phyloP scores from a whole-genome alignment of 805 yeast species.

The Torulaspora indica region DNA sequence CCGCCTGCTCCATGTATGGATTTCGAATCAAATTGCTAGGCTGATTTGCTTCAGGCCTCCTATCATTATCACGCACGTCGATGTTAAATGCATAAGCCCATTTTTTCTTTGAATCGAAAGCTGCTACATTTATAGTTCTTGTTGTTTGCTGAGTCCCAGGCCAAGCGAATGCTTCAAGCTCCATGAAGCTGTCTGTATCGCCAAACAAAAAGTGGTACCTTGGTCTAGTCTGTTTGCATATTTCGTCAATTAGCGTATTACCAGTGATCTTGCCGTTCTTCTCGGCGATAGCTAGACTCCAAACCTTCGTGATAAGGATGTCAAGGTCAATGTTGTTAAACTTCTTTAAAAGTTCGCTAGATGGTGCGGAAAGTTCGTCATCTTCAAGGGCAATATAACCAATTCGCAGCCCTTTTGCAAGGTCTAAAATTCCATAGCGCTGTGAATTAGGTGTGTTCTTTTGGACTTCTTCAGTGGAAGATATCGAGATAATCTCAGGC shows the following conservation, averaged over 20 bases:
- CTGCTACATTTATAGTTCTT: slow-evolving; percentile 62
- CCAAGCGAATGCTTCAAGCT: slow-evolving; percentile 59
- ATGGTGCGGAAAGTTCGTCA: slow-evolving; percentile 11
- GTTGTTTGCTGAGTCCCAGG: slow-evolving; percentile 41
- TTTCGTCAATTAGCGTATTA: slow-evolving; percentile 42
- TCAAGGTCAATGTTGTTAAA: slow-evolving; percentile 40
- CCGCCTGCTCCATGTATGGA: slow-evolving; percentile 26
- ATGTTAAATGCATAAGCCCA: slow-evolving; percentile 76
- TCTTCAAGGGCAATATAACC: slow-evolving; percentile 42
- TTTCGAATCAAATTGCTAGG: slow-evolving; percentile 30
- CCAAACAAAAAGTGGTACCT: slow-evolving; percentile 56
- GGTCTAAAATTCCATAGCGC: slow-evolving; percentile 38
- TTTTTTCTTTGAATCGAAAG: slow-evolving; percentile 49
- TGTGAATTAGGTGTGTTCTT: slow-evolving; percentile 21
- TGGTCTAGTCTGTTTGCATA: slow-evolving; percentile 48
- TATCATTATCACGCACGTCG: slow-evolving; percentile 28
- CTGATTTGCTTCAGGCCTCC: slow-evolving; percentile 20
- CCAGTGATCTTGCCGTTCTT: slow-evolving; percentile 46
- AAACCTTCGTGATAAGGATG: slow-evolving; percentile 52
- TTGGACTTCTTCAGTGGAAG: slow-evolving; percentile 2
- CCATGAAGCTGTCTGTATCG: slow-evolving; percentile 46
- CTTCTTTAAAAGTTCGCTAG: slow-evolving; percentile 27
- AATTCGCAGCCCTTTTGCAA: slow-evolving; percentile 44
- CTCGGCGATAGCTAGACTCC: slow-evolving; percentile 53
- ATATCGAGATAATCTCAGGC: slow-evolving; percentile 13